These are phyloP conservation scores for Lichtheimia ornata DNA, from an alignment of 371 early-diverging fungal species.

Conservation along the genomic window DNA sequence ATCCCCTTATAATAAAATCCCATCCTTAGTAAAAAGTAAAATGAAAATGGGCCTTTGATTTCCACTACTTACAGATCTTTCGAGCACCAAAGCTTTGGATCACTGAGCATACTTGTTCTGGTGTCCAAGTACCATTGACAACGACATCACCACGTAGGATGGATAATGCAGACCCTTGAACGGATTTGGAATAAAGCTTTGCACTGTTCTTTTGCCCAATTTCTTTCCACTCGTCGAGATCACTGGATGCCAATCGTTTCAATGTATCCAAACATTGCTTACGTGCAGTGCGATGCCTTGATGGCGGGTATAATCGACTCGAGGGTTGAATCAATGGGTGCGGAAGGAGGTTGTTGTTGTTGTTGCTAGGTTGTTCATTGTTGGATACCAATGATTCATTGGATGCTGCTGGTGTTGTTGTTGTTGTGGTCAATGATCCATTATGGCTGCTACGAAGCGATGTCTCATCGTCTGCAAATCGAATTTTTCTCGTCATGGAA, in stretches of 20 bases:
- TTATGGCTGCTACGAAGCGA: not conserved
- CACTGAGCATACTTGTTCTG: conserved; percentile 55
- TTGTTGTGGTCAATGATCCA: not conserved
- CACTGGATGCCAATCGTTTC: conserved; percentile 39
- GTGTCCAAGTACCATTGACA: conserved; percentile 50
- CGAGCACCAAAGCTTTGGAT: conserved; percentile 52
- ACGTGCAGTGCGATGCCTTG: conserved; percentile 33
- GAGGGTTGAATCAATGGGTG: not conserved
- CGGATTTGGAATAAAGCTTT: conserved; percentile 47
- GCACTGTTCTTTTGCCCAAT: conserved; percentile 40
- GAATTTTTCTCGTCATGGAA: conserved; percentile 13
- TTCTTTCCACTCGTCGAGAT: conserved; percentile 49
- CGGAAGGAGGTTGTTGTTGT: not conserved
- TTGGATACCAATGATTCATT: not conserved
- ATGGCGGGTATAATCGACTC: conserved; percentile 34
- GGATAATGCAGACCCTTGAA: conserved; percentile 46
- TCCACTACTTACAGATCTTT: conserved; percentile 36
- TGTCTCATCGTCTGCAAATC: conserved; percentile 19
- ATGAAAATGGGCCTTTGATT: not conserved
- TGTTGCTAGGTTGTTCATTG: too few species aligned
- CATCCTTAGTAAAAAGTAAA: not conserved
- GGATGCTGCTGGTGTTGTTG: conserved; percentile 1
- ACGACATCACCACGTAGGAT: conserved; percentile 53
- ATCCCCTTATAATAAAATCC: conserved; percentile 42
- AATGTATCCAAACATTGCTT: conserved; percentile 41